Percentiles rank a stretch among this genome's conserved stretches.
phyloP scores from a whole-genome alignment of 2,329 filamentous ascomycete genomes.

The Fusarium pseudocircinatum region DNA sequence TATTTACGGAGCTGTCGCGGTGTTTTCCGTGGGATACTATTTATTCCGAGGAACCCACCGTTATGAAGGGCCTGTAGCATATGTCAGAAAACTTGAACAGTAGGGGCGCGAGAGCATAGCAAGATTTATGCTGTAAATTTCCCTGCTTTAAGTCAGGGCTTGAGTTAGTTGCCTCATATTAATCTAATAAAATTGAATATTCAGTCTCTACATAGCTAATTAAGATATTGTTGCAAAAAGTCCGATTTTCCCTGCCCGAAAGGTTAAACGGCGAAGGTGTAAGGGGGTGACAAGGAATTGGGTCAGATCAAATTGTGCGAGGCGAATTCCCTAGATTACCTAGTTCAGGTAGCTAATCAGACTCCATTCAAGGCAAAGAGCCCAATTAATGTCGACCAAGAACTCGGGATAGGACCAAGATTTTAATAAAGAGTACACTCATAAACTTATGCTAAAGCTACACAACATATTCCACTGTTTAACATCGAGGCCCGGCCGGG shows the following conservation, averaged over 20 bases:
- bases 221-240: not conserved
- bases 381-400: not conserved
- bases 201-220: not conserved
- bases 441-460: not conserved
- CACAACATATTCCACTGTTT: not conserved
- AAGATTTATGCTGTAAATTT: rapidly evolving
- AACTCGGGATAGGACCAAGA: not conserved
- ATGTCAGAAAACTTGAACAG: slow-evolving; percentile 26
- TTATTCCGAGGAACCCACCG: slow-evolving; percentile 22
- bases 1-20: slow-evolving; percentile 11
- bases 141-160: not conserved
- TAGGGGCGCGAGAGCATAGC: not conserved
- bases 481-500: rapidly evolving
- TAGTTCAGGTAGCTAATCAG: too few relatives aligned
- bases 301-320: too few relatives aligned
- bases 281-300: too few relatives aligned
- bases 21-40: slow-evolving; percentile 29
- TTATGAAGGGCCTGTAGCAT: slow-evolving; percentile 33
- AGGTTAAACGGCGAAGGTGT: too few relatives aligned
- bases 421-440: not conserved
- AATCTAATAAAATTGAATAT: not conserved
- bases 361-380: too few relatives aligned
- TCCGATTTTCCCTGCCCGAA: too few relatives aligned
- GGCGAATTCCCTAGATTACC: too few relatives aligned
- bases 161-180: not conserved